A percentile compares a stretch with the other conserved stretches of the same genome.
These are phyloP conservation scores for Phytophthora macrochlamydospora DNA, from an alignment of 352 stramenopile genomes.

Conservation along the genomic window DNA sequence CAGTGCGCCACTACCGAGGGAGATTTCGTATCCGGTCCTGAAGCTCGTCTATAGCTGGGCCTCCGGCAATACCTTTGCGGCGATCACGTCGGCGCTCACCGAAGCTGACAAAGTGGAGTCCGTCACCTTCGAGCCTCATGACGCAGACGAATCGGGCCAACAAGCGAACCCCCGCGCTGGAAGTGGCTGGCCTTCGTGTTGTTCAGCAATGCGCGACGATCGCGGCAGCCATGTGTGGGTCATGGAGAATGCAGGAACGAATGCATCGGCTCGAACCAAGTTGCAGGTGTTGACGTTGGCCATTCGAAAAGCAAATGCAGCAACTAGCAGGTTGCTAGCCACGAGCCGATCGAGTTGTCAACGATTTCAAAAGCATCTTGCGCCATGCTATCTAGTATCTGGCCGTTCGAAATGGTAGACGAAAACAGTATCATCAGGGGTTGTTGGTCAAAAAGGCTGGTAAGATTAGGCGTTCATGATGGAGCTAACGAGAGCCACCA, in stretches of 20 bases:
- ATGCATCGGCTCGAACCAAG: not conserved
- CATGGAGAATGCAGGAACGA: not conserved
- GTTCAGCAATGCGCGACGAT: not conserved
- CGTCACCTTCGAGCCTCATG: not conserved
- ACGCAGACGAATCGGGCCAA: not conserved
- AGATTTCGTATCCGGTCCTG: not conserved
- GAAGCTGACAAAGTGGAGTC: not conserved
- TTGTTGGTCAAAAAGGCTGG: too few species aligned
- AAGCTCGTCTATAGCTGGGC: not conserved
- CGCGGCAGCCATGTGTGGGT: not conserved
- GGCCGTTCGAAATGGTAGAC: too few species aligned
- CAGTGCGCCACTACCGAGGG: not conserved
- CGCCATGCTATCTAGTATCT: too few species aligned
- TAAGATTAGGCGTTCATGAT: too few species aligned
- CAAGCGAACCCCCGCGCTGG: not conserved
- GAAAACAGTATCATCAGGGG: too few species aligned
- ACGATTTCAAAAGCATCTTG: not conserved
- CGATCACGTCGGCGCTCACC: not conserved
- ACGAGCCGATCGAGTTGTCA: not conserved
- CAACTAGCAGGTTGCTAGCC: not conserved
- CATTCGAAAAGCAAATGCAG: not conserved
- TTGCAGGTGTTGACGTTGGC: not conserved
- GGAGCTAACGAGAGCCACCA: constrained; percentile 25
- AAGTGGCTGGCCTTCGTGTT: not conserved
- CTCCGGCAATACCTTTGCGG: not conserved